These are phyloP conservation scores for Didymella arachidicola DNA, from an alignment of 2,329 filamentous ascomycete genomes.

Conservation along the genomic window DNA sequence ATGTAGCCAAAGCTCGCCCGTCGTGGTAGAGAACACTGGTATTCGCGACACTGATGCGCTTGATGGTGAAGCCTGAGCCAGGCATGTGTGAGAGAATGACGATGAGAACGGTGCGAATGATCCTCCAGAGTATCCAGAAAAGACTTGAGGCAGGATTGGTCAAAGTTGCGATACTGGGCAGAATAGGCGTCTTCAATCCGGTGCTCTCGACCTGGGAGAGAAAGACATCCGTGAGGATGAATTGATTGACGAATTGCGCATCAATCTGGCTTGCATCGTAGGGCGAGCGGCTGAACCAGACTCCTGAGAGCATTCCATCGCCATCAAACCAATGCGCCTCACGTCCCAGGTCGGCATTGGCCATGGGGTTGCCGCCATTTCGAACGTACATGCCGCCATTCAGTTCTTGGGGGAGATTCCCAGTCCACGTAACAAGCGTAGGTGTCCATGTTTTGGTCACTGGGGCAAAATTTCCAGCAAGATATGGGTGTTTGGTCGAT, in stretches of 20 bases:
- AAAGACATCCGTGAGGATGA: constrained; percentile 71
- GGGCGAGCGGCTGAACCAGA: constrained; percentile 62
- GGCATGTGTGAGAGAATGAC: constrained; percentile 66
- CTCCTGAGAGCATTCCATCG: constrained; percentile 76
- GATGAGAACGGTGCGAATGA: constrained; percentile 65
- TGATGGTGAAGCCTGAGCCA: constrained; percentile 65
- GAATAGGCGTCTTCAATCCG: constrained; percentile 62
- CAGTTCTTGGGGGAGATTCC: constrained; percentile 69
- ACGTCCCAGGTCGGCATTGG: constrained; percentile 66
- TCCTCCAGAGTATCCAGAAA: constrained; percentile 58
- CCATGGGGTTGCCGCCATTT: constrained; percentile 74
- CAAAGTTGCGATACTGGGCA: constrained; percentile 73
- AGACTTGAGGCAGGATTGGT: constrained; percentile 66
- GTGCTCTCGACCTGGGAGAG: constrained; percentile 61
- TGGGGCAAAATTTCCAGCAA: constrained; percentile 74
- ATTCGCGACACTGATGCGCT: constrained; percentile 75
- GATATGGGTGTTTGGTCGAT: constrained; percentile 58
- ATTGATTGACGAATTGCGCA: constrained; percentile 74
- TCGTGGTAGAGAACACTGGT: constrained; percentile 73
- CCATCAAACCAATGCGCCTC: constrained; percentile 79
- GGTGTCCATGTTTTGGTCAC: constrained; percentile 64
- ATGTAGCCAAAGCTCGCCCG: constrained; percentile 72
- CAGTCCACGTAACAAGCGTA: constrained; percentile 65
- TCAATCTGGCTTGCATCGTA: constrained; percentile 53
- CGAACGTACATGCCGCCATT: constrained; percentile 74